Base-by-base conservation (phyloP, 2,329 filamentous ascomycete species). In the Neocatenulostroma microsporum region DNA sequence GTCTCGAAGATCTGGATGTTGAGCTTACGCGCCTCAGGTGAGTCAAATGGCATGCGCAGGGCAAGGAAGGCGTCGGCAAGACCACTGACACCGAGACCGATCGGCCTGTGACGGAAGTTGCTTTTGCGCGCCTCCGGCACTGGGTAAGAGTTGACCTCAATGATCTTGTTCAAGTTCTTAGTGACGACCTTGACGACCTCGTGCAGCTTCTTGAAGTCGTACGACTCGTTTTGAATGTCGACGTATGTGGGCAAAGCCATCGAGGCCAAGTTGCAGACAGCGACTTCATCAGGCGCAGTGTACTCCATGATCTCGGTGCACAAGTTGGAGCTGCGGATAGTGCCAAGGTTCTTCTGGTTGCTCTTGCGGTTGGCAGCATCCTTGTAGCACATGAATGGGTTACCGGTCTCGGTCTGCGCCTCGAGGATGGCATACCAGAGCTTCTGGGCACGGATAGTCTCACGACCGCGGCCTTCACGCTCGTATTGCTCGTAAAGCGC, bases 331-430 rank as follows among this genome's bases (percentile, higher is more conserved):
- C 86, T 95, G 65, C 87, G 87, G 55, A 98, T 98, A 45, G 88
- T 95, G 49, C 91, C 91, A 21, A 98, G 75, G 68, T 98, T 98
- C 82, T 98, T 96, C 72, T 98, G 91, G 77, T 98, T 98, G 74
- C 88, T 95, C 82, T 98, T 98, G 63, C 80, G 80, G 78, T 98
- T 98, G 78, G 84, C 89, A 57, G 81, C 76, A 67, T 98, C 91
- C 75, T 98, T 98, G 80, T 98, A 98, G 42, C 96, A 80, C 86
- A 98, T 98, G 70, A 94, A 98, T 32, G 91, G 91, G 67, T 94
- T 96, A 53, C 91, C 91, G 30, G 91, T 98, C 78, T 98, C 91
- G 21, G 89, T 96, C 71, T 98, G 91, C 33, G 91, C 85, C 69
- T 98, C 91, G 31, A 98, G 77, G 49, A 98, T 94, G 50, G 89